Evolutionary conservation across 768 basidiomycete species (phyloP), one percentile per base, ranked within the genome.

Genomic region (Pholiota molesta): DNA sequence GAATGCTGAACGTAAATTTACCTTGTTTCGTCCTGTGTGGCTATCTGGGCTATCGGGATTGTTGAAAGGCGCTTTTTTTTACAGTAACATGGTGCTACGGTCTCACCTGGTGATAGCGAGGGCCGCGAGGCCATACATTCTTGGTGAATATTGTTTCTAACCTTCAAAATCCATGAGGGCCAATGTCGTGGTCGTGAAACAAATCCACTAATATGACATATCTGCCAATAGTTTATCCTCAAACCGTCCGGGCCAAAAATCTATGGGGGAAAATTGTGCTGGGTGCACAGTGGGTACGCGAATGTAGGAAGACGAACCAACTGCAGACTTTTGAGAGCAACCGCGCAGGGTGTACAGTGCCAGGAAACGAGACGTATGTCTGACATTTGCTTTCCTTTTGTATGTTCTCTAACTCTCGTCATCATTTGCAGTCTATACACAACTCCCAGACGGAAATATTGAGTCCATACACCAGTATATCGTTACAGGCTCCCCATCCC

Each of bases 331-430:
- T 88, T 68, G 82, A 85, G 54, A 85, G 79, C 60, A 87, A 91
- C 67, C 95, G 89, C 85, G 91, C 88, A 11, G 90, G 86, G 26
- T 94, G 90, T 67, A 94, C 90, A 76, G 85, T 95, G 21, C 87
- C 83, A 19, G 92, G 92, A 23, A 80, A 78, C 17, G 91, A 94
- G 74, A 75, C 78, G 92, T 94, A 74, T 37, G 82, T 76, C n/a
- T 10, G 40, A 57, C 31, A 53, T 33, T 14, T 59, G 19, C 23
- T 21, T 40, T 39, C 47, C 5, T 31, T 45, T 55, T 44, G 29
- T 29, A 23, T 47, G 19, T 63, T 39, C 64, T 14, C 47, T 54
- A 31, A 59, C 35, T 17, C 31, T 31, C 14, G 39, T 33, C 37
- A n/a, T 54, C 28, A 9, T 14, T 26, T 42, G 23, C 35, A 65